Base-by-base conservation (phyloP, 2,329 filamentous ascomycete genomes). In the Teratosphaeria epicoccoides region DNA sequence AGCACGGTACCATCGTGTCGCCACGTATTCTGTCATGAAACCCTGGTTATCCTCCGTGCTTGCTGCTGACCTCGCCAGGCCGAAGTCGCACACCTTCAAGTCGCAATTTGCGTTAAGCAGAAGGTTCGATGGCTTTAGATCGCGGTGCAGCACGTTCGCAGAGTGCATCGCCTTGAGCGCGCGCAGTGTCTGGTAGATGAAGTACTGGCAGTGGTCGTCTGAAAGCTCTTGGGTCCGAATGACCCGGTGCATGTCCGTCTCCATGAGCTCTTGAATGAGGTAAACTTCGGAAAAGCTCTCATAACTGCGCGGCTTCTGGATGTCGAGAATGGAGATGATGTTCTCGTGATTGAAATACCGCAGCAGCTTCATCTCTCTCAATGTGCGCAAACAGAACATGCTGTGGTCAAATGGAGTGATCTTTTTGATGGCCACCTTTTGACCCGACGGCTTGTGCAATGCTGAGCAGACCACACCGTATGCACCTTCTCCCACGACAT, bases 1-100 rank as follows among this genome's bases (percentile, higher is more conserved):
- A 5, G 93, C 93, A 71, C 93, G 89, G 73, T 98, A 98, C 93
- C 93, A 98, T 65, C 93, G 85, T 46, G 93, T 98, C 49, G 93
- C 93, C 52, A 98, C 93, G 69, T 98, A 98, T 94, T 98, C 93
- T 14, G 93, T 98, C 93, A 98, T 98, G 81, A 98, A 98, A 22
- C 93, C 93, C n/a, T 91, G 96, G 74, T 98, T 98, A 71, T 98
- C 93, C 67, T 98, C 93, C 61, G 94, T 94, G 9, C 91, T 96
- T 7, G 93, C 93, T 11, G 93, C 93, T 9, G 91, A 97, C 25
- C 67, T 84, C 47, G 93, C 93, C 52, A 98, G 82, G 67, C 93
- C 93, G 66, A 98, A 98, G 71, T 98, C 93, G 73, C 93, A 98
- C 61, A 98, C 93, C 74, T 98, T 98, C 61, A 98, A 78, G 73